A percentile compares a stretch with the other conserved stretches of the same genome.
Evolutionary conservation across 2,329 filamentous ascomycete genomes (phyloP).

Genomic region (Trichophyton verrucosum): DNA sequence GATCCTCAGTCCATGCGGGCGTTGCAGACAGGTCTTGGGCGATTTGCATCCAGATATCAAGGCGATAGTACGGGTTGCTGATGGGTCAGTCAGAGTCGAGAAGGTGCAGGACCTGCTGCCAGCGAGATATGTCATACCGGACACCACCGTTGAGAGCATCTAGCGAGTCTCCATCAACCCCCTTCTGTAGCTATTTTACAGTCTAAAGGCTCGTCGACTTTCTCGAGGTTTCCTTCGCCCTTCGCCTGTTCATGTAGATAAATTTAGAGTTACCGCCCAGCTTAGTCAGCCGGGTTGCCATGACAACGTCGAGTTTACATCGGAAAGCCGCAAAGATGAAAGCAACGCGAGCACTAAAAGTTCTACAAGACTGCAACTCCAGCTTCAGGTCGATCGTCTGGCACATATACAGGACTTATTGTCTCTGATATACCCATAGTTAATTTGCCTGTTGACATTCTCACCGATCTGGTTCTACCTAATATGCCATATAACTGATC

Average conservation of each 20-base stretch:
- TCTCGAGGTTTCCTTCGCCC: neutral
- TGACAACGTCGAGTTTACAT: neutral
- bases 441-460: neutral
- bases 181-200: neutral
- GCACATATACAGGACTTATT: neutral
- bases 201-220: neutral
- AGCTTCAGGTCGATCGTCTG: neutral
- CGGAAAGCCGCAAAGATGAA: neutral
- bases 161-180: neutral
- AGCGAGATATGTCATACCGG: slow-evolving; percentile 2
- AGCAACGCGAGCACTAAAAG: no score
- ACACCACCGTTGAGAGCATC: neutral
- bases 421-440: no score
- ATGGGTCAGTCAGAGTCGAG: slow-evolving; percentile 7
- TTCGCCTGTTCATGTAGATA: neutral
- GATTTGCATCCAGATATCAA: slow-evolving; percentile 20
- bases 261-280: neutral
- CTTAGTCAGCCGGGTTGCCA: neutral
- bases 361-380: no score
- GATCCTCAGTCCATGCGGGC: slow-evolving; percentile 19
- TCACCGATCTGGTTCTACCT: neutral
- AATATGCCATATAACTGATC: neutral
- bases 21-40: slow-evolving; percentile 19
- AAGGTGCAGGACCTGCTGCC: slow-evolving; percentile 9
- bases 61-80: slow-evolving; percentile 14